Evolutionary conservation across 139 green algal species (phyloP).

Genomic region (Haematococcus lacustris): DNA sequence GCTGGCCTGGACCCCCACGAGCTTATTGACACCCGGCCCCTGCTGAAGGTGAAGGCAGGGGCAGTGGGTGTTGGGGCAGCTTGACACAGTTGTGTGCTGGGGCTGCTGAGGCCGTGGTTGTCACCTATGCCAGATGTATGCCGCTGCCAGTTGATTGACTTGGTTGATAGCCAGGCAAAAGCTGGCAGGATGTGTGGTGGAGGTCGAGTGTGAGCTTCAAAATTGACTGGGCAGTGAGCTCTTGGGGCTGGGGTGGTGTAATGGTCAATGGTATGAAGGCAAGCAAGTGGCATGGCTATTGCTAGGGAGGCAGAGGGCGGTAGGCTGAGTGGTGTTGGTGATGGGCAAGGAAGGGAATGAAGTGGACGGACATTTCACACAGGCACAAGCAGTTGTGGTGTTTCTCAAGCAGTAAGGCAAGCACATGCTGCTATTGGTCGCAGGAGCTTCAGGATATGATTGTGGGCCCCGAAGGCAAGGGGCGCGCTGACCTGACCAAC

Average conservation of each 20-base stretch:
- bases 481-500: conserved; percentile 85
- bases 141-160: neutral
- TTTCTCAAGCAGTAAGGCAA: neutral
- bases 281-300: neutral
- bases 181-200: neutral
- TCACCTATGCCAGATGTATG: no score
- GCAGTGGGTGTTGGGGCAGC: neutral
- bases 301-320: neutral
- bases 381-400: neutral
- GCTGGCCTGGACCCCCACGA: conserved; percentile 81
- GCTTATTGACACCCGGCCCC: conserved; percentile 70
- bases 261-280: neutral
- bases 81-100: neutral
- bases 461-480: conserved; percentile 24
- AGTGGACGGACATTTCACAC: neutral
- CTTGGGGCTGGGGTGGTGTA: neutral
- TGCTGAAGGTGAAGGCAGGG: conserved; percentile 13
- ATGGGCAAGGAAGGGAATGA: neutral
- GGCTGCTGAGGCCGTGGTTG: no score
- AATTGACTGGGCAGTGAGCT: neutral
- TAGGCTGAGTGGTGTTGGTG: neutral
- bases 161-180: neutral
- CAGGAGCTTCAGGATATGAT: conserved; percentile 46
- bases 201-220: neutral
- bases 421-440: neutral